These are phyloP conservation scores for Evansstolkia leycettana DNA, from an alignment of 495 filamentous ascomycete genomes.

Conservation along the genomic window DNA sequence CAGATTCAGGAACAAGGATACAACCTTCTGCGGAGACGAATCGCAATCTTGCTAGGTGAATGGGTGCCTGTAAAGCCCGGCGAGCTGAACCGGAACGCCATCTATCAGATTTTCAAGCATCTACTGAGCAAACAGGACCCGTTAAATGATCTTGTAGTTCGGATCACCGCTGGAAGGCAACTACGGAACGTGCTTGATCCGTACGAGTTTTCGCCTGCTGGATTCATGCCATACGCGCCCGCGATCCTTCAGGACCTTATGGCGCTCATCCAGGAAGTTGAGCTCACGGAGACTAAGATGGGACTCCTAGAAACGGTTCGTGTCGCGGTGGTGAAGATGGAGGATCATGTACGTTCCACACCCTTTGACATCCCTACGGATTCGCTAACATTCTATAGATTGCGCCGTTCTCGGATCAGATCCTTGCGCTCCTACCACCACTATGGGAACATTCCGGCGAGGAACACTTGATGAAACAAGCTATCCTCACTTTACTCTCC, in stretches of 20 bases:
- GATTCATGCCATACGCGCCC: constrained; percentile 63
- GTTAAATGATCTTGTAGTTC: constrained; percentile 82
- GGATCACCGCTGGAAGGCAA: constrained; percentile 79
- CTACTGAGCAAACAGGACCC: constrained; percentile 66
- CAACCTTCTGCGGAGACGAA: constrained; percentile 77
- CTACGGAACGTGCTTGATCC: constrained; percentile 68
- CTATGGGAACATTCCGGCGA: constrained; percentile 75
- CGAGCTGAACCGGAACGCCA: constrained; percentile 48
- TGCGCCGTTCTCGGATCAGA: constrained; percentile 61
- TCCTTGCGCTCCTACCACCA: constrained; percentile 66
- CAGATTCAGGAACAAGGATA: constrained; percentile 64
- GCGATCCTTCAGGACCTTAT: constrained; percentile 57
- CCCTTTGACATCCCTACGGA: neutral
- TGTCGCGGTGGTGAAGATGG: constrained; percentile 67
- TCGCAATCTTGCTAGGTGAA: constrained; percentile 76
- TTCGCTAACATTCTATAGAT: constrained; percentile 31
- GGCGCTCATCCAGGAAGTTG: constrained; percentile 66
- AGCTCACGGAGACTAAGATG: constrained; percentile 75
- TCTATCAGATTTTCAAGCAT: constrained; percentile 84
- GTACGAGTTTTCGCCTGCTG: constrained; percentile 60
- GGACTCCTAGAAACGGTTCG: constrained; percentile 74
- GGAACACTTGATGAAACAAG: constrained; percentile 83
- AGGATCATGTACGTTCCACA: constrained; percentile 44
- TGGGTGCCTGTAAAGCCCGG: constrained; percentile 72
- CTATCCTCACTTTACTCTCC: constrained; percentile 70